phyloP scores from a whole-genome alignment of 1,284 basidiomycete genomes.

The Schizopora paradoxa region DNA sequence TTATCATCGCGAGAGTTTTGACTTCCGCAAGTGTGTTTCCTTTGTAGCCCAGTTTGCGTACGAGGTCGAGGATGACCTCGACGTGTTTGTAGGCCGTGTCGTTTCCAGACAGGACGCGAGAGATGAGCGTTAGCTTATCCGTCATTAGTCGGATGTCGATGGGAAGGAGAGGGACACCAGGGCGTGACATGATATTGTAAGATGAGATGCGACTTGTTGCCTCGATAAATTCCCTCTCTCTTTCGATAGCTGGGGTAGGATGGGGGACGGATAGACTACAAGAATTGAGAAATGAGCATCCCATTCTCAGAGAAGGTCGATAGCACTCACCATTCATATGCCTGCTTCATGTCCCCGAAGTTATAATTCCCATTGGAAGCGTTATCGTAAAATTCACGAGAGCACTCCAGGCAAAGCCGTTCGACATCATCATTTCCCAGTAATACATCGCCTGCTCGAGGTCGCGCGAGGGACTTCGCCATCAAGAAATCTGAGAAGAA shows the following conservation, averaged over 20 bases:
- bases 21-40: slow-evolving; percentile 68
- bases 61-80: slow-evolving; percentile 84
- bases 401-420: slow-evolving; percentile 73
- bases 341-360: slow-evolving; percentile 89
- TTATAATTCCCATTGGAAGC: slow-evolving; percentile 87
- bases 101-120: slow-evolving; percentile 76
- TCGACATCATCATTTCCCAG: slow-evolving; percentile 57
- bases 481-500: slow-evolving; percentile 65
- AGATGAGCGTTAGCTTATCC: slow-evolving; percentile 78
- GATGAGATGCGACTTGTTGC: slow-evolving; percentile 84
- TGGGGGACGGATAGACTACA: slow-evolving; percentile 70
- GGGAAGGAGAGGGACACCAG: slow-evolving; percentile 76
- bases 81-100: slow-evolving; percentile 84
- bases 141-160: slow-evolving; percentile 87
- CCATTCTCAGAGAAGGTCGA: neutral
- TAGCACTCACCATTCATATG: slow-evolving; percentile 80
- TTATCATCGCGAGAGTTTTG: slow-evolving; percentile 82
- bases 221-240: slow-evolving; percentile 89
- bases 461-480: slow-evolving; percentile 61
- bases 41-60: slow-evolving; percentile 79
- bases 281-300: slow-evolving; percentile 1
- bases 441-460: slow-evolving; percentile 44
- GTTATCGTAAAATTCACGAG: slow-evolving; percentile 90
- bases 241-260: slow-evolving; percentile 53
- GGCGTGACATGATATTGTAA: slow-evolving; percentile 71